Base-by-base conservation (phyloP, 2,329 filamentous ascomycete genomes). In the Pezicula radicicola region DNA sequence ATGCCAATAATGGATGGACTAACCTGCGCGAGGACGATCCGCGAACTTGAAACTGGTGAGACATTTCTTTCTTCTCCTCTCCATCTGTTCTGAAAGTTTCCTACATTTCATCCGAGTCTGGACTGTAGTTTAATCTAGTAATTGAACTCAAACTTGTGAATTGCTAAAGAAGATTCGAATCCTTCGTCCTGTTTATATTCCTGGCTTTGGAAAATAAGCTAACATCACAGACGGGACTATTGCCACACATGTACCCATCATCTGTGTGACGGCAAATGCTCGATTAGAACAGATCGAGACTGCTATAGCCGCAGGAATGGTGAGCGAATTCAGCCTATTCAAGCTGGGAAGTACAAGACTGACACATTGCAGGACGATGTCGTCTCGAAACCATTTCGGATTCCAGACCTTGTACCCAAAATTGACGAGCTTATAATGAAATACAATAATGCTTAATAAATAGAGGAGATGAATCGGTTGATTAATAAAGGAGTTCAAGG, bases 1-100 rank as follows among this genome's bases (percentile, higher is more conserved):
- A 92, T 92, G 88, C 88, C 88, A 1, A 78, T 91, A 41, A 91
- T 91, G 88, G 87, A 92, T 61, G 89, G 89, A 35, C 81, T 89
- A 68, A 87, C 86, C 2, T 90, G 88, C 56, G 84, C 88, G 12
- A 76, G 78, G 40, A 80, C 75, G 54, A 91, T 93, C 49, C 79
- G 89, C 16, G 78, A 86, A 54, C 73, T 89, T 16, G 87, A 92
- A 65, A 72, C 70, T 46, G 75, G 81, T 49, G 82, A 83, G 8
- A 78, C 75, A 39, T 77, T 88, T 42, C 73, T 76, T 18, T 71
- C 75, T 49, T 25, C 25, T 6, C 25, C 25, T 7, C 6, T 25
- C 25, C 4, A 25, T 25, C 2, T 25, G 85, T 88, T 40, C 16
- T 16, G 37, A 19, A 40, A 15, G 19, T 16, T 4, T n/a, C 12